A percentile compares a stretch with the other conserved stretches of the same genome.
Evolutionary conservation across 2,329 filamentous ascomycete species (phyloP).

Genomic region (Phaeosphaeria sp.): DNA sequence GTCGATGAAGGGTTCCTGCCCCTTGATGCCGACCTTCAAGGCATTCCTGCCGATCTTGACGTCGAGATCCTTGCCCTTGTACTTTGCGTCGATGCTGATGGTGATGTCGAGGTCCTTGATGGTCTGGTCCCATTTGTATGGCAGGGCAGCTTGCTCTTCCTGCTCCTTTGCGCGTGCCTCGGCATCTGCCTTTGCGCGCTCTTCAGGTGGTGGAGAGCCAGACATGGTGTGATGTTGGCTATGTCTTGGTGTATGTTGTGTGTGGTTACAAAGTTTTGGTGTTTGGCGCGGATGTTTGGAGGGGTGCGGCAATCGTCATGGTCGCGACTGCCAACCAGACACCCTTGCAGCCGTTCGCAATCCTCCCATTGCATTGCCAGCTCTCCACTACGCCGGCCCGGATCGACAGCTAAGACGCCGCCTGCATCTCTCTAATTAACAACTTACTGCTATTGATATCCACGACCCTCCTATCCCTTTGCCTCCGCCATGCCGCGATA

Average conservation of each 20-base stretch:
- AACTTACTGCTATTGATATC: constrained; percentile 25
- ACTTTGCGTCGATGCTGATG: constrained; percentile 77
- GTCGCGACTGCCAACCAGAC: constrained; percentile 13
- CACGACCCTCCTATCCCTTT: constrained; percentile 22
- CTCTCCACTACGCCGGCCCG: constrained; percentile 13
- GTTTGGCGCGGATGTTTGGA: not conserved
- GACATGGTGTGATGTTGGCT: constrained; percentile 32
- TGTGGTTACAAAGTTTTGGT: constrained; percentile 4
- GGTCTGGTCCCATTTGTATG: constrained; percentile 97
- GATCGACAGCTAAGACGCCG: constrained; percentile 21
- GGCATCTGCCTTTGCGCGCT: constrained; percentile 62
- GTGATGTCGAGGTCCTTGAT: constrained; percentile 86
- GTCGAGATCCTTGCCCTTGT: constrained; percentile 83
- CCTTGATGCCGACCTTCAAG: constrained; percentile 83
- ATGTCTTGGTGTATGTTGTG: constrained; percentile 7
- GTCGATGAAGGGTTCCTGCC: constrained; percentile 81
- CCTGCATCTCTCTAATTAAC: constrained; percentile 15
- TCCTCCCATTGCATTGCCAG: constrained; percentile 21
- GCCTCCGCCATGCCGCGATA: constrained; percentile 38
- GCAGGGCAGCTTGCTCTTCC: constrained; percentile 86
- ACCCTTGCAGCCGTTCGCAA: constrained; percentile 5
- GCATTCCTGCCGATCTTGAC: constrained; percentile 81
- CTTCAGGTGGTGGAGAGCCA: constrained; percentile 58
- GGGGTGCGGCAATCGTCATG: constrained; percentile 22
- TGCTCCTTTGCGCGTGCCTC: constrained; percentile 73